These are phyloP conservation scores for Rauvolfia tetraphylla DNA, from an alignment of 257 asterid genomes.

Conservation along the genomic window DNA sequence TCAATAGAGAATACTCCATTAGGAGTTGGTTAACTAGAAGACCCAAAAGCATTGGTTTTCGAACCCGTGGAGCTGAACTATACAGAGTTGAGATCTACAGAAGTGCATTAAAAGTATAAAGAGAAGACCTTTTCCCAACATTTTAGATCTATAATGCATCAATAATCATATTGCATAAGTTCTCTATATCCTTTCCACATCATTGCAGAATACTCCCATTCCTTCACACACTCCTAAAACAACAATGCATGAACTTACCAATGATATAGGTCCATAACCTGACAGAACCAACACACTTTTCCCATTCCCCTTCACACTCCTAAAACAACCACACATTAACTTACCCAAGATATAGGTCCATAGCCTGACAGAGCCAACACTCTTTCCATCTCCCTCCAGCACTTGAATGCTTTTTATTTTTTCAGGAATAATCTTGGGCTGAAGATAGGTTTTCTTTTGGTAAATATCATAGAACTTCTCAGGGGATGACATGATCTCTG, in stretches of 20 bases:
- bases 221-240: neutral
- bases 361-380: constrained; percentile 7
- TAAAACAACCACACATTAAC: constrained; percentile 15
- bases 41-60: no score
- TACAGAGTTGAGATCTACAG: no score
- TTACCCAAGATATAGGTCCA: constrained; percentile 12
- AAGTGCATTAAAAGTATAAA: no score
- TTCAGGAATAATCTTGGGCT: neutral
- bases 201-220: no score
- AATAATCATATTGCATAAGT: no score
- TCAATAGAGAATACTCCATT: no score
- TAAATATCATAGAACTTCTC: neutral
- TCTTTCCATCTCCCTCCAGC: constrained; percentile 2
- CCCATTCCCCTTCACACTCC: neutral
- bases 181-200: no score
- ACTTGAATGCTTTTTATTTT: neutral
- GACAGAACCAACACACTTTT: neutral
- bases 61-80: no score
- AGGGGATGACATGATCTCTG: neutral
- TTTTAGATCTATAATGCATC: no score
- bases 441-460: neutral
- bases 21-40: no score
- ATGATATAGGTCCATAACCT: constrained; percentile 2
- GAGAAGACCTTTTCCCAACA: no score
- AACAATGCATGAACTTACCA: constrained; percentile 23